A percentile compares a stretch with the other conserved stretches of the same genome.
These are phyloP conservation scores for Stagonosporopsis tanaceti DNA, from an alignment of 2,329 filamentous ascomycete species.

Conservation along the genomic window DNA sequence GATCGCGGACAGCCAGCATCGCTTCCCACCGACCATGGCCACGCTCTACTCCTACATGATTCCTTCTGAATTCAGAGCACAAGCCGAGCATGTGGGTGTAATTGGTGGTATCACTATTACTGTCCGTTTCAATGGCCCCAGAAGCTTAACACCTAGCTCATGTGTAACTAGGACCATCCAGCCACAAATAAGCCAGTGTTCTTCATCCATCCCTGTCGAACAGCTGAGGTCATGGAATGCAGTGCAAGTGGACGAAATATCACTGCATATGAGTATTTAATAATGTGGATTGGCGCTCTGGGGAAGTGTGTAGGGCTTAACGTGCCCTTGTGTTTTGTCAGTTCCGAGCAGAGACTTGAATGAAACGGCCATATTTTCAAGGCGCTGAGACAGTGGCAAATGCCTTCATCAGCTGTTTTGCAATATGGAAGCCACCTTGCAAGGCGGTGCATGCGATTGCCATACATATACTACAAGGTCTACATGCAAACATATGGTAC, in stretches of 20 bases:
- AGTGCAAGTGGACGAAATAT: constrained; percentile 49
- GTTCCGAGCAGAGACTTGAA: background rate
- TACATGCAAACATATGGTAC: constrained; percentile 28
- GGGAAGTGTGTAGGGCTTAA: constrained; percentile 81
- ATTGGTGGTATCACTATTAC: constrained; percentile 51
- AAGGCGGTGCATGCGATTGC: constrained; percentile 18
- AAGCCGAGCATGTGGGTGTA: constrained; percentile 47
- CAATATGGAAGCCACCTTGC: background rate
- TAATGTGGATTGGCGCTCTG: constrained; percentile 88
- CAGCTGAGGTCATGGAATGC: constrained; percentile 78
- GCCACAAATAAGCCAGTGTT: constrained; percentile 79
- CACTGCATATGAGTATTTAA: constrained; percentile 72
- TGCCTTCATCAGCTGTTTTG: background rate
- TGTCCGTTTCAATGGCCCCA: constrained; percentile 30
- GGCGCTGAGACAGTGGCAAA: background rate
- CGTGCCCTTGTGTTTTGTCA: constrained; percentile 72
- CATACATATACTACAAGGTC: constrained; percentile 32
- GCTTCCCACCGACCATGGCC: constrained; percentile 41
- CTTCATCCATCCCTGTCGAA: constrained; percentile 92
- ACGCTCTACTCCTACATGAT: constrained; percentile 50
- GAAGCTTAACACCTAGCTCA: constrained; percentile 3
- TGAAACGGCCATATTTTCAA: background rate
- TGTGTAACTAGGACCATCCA: constrained; percentile 75
- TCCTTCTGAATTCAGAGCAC: constrained; percentile 38
- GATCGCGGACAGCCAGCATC: constrained; percentile 38